These are phyloP conservation scores for Rhodotorula taiwanensis DNA, from an alignment of 768 basidiomycete genomes.

Conservation along the genomic window DNA sequence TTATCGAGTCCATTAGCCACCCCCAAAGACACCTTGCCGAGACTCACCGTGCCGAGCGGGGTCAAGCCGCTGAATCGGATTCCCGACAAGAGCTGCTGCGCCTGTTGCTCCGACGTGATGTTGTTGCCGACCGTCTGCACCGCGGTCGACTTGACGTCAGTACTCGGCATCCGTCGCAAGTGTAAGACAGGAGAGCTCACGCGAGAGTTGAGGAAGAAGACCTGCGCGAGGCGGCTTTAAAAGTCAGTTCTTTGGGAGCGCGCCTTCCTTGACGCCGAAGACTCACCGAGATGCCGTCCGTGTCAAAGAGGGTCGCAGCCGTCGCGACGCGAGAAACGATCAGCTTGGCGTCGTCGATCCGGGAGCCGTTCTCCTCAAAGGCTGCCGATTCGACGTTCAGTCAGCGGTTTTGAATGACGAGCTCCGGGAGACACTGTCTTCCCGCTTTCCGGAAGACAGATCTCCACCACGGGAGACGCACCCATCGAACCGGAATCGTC, in stretches of 20 bases:
- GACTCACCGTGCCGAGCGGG: constrained; percentile 18
- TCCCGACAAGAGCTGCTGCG: constrained; percentile 43
- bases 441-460: background rate
- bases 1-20: too few relatives aligned
- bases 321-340: constrained; percentile 29
- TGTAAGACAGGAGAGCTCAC: too few relatives aligned
- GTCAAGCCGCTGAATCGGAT: constrained; percentile 44
- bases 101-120: constrained; percentile 44
- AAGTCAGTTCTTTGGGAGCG: background rate
- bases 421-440: background rate
- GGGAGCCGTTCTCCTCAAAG: constrained; percentile 47
- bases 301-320: constrained; percentile 14
- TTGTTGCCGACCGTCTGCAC: constrained; percentile 46
- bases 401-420: background rate
- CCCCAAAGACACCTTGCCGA: too few relatives aligned
- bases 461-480: background rate
- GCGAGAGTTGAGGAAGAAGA: constrained; percentile 39
- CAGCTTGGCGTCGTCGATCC: constrained; percentile 48
- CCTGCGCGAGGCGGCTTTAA: constrained; percentile 46
- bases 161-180: too few relatives aligned
- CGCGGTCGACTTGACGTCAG: too few relatives aligned
- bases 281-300: constrained; percentile 1
- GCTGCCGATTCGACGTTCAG: constrained; percentile 16
- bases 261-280: background rate
- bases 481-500: constrained; percentile 38